A percentile compares a stretch with the other conserved stretches of the same genome.
Conservation (phyloP, 2,329 filamentous ascomycete genomes). For the Periconia sp. region DNA sequence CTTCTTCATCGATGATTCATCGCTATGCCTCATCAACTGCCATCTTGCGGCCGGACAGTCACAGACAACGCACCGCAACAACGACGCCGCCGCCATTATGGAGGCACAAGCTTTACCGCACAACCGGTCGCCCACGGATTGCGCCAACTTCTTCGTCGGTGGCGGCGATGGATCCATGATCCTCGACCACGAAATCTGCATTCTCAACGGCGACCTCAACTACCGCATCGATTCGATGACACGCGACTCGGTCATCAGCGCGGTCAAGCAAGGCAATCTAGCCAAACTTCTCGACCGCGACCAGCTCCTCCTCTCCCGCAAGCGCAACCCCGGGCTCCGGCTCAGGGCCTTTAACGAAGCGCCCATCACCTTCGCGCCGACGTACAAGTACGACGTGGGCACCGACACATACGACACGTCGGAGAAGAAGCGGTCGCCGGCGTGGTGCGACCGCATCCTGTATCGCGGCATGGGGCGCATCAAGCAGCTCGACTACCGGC, state of each 20-base stretch:
- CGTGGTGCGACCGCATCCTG: constrained; percentile 95
- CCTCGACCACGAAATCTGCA: constrained; percentile 94
- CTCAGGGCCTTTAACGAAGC: constrained; percentile 88
- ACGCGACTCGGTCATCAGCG: constrained; percentile 85
- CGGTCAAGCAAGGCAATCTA: constrained; percentile 79
- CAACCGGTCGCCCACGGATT: constrained; percentile 65
- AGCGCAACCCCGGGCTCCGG: constrained; percentile 86
- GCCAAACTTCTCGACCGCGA: constrained; percentile 87
- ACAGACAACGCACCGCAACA: constrained; percentile 87
- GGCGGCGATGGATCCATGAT: constrained; percentile 97
- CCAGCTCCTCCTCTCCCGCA: constrained; percentile 84
- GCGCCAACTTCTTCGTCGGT: constrained; percentile 78
- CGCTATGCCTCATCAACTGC: constrained; percentile 94
- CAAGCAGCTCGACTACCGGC: constrained; percentile 81
- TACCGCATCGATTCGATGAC: constrained; percentile 98
- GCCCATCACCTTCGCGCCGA: constrained; percentile 89
- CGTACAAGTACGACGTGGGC: constrained; percentile 98
- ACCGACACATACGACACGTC: constrained; percentile 92
- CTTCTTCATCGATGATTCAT: constrained; percentile 92
- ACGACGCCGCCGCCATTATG: constrained; percentile 86
- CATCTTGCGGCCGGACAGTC: constrained; percentile 93
- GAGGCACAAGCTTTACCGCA: constrained; percentile 74
- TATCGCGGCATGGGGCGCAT: constrained; percentile 80
- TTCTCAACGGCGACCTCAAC: constrained; percentile 94
- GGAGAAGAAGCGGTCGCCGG: constrained; percentile 90